These are phyloP conservation scores for Vicia villosa DNA, from an alignment of 306 rosid species.

Conservation along the genomic window DNA sequence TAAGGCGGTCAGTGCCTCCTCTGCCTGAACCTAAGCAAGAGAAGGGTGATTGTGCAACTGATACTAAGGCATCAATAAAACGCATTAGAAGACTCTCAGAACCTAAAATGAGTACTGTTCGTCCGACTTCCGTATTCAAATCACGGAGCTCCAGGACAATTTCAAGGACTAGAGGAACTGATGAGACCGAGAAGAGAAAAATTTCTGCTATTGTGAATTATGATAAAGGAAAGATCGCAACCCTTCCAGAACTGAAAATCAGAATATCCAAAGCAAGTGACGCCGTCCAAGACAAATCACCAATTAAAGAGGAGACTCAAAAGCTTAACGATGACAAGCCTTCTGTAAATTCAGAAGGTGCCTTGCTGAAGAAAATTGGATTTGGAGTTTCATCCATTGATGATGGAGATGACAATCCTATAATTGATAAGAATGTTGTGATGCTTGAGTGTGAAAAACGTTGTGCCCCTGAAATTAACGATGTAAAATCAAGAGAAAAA, in stretches of 20 bases:
- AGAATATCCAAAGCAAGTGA: conserved; percentile 61
- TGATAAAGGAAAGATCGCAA: conserved; percentile 75
- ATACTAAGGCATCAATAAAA: conserved; percentile 64
- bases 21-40: conserved; percentile 66
- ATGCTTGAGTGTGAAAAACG: conserved; percentile 70
- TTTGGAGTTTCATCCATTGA: conserved; percentile 38
- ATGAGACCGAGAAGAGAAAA: conserved; percentile 63
- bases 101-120: conserved; percentile 66
- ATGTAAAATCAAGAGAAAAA: conserved; percentile 41
- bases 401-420: conserved; percentile 62
- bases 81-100: conserved; percentile 85
- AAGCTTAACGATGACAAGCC: conserved; percentile 47
- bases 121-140: conserved; percentile 54
- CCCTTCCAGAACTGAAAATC: conserved; percentile 88
- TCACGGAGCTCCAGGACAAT: conserved; percentile 38
- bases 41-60: conserved; percentile 47
- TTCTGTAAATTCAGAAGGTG: conserved; percentile 49
- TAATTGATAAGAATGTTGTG: conserved; percentile 75
- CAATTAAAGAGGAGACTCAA: conserved; percentile 48
- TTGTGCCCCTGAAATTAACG: conserved; percentile 31
- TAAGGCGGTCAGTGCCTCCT: conserved; percentile 70
- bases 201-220: conserved; percentile 73
- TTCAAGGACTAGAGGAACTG: conserved; percentile 50
- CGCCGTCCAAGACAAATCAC: conserved; percentile 43
- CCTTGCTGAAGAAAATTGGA: conserved; percentile 47